A percentile compares a stretch with the other conserved stretches of the same genome.
phyloP scores from a whole-genome alignment of 331 rosid genomes.

The Rhamnella rubrinervis region DNA sequence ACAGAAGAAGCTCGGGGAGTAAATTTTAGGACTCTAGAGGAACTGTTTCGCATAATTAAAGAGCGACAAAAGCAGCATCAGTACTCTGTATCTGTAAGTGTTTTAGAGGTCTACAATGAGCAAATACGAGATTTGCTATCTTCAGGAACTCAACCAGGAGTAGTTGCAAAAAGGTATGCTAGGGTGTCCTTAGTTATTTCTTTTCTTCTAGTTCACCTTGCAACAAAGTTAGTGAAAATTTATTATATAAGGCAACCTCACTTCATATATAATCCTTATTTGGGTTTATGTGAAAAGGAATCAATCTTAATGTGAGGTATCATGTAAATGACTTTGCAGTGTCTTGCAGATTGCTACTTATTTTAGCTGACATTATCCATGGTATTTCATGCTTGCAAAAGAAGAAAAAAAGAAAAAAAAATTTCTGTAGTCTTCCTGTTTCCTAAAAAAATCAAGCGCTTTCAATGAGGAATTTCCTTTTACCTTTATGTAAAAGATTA shows the following conservation, averaged over 20 bases:
- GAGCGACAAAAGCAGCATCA: constrained; percentile 51
- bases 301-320: not conserved
- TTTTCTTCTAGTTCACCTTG: not conserved
- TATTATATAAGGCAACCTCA: not conserved
- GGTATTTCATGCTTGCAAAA: not conserved
- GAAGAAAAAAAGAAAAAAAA: not conserved
- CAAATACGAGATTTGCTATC: constrained; percentile 85
- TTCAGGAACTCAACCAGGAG: constrained; percentile 70
- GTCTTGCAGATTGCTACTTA: not conserved
- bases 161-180: constrained; percentile 61
- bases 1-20: constrained; percentile 86
- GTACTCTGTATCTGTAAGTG: constrained; percentile 79
- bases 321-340: not conserved
- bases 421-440: not conserved
- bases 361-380: not conserved
- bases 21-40: constrained; percentile 87
- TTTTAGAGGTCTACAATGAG: constrained; percentile 93
- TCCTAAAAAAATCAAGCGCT: not conserved
- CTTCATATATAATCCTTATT: not conserved
- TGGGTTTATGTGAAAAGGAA: not conserved
- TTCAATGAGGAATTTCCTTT: not conserved
- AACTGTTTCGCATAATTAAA: constrained; percentile 60
- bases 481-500: too few species aligned
- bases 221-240: not conserved
- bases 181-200: constrained; percentile 11